Base-by-base conservation (phyloP, 1,139 yeast species). In the Yamadazyma dushanensis region DNA sequence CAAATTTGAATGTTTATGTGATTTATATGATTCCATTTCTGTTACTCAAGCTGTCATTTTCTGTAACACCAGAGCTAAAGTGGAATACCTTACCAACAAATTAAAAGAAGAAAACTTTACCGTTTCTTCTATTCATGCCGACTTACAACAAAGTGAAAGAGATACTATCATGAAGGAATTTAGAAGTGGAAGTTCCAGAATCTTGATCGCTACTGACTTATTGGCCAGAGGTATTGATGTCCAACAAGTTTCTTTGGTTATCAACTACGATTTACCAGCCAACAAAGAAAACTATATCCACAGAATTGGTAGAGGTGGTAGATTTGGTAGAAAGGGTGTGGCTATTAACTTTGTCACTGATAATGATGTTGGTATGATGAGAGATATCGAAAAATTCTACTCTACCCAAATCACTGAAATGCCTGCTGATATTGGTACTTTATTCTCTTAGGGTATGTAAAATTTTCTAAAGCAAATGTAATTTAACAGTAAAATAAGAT, bases 231-330 rank as follows among this genome's bases (percentile, higher is more conserved):
- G 98, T 83, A 90, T 92, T 58, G 98, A 92, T 75, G 96, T 92
- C 52, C 98, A 92, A 79, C 98, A 92, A 74, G 97, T 92, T 51
- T 90, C 97, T 38, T 78, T 92, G 62, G 98, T 92, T 59, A 90
- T 92, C 68, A 92, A 92, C 83, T 92, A 86, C 76, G 98, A 92
- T 69, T 78, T 92, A 68, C 98, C 98, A 57, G 77, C 89, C 61
- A 88, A 90, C 83, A 86, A 89, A 71, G 97, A 92, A 75, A 90
- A 92, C 84, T 92, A 92, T 71, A 88, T 92, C 63, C 98, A 92
- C 79, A 85, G 98, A 83, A 92, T 92, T 61, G 98, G 98, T 81
- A 87, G 98, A 80, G 95, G 96, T 78, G 98, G 98, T 77, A 92
- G 98, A 78, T 92, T 92, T 78, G 98, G 98, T 78, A 83, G 98